phyloP scores from a whole-genome alignment of 208 protist genomes.

The Leishmania amazonensis region DNA sequence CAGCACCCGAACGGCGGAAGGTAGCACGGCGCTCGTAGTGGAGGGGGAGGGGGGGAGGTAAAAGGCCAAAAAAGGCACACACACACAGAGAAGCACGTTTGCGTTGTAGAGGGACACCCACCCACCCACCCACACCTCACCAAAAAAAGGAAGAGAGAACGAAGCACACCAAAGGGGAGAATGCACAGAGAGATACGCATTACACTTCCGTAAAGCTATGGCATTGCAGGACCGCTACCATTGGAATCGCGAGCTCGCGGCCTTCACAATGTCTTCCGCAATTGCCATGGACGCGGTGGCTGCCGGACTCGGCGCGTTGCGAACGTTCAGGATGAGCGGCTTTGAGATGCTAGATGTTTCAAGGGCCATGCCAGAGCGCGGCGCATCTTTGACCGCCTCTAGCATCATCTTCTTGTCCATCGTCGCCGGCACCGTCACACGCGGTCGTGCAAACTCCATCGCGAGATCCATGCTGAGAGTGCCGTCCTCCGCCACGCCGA shows the following conservation, averaged over 20 bases:
- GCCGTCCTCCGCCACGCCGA: slow-evolving; percentile 62
- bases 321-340: slow-evolving; percentile 86
- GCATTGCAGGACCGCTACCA: slow-evolving; percentile 33
- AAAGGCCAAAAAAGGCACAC: neutral
- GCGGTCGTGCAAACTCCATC: slow-evolving; percentile 74
- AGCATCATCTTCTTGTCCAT: slow-evolving; percentile 44
- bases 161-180: neutral
- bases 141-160: neutral
- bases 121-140: too few species aligned
- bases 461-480: slow-evolving; percentile 67
- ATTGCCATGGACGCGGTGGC: slow-evolving; percentile 89
- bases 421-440: slow-evolving; percentile 45
- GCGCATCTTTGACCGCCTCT: slow-evolving; percentile 34
- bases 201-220: neutral
- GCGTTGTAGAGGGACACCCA: neutral
- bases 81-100: neutral
- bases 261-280: slow-evolving; percentile 81
- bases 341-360: slow-evolving; percentile 9
- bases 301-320: slow-evolving; percentile 89
- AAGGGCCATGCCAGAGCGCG: slow-evolving; percentile 14
- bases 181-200: neutral
- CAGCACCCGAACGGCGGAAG: neutral
- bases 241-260: slow-evolving; percentile 59
- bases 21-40: neutral
- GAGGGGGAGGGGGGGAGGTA: neutral